Evolutionary conservation across 179 eudicot genomes (phyloP).

Genomic region (Amaranthus tricolor): DNA sequence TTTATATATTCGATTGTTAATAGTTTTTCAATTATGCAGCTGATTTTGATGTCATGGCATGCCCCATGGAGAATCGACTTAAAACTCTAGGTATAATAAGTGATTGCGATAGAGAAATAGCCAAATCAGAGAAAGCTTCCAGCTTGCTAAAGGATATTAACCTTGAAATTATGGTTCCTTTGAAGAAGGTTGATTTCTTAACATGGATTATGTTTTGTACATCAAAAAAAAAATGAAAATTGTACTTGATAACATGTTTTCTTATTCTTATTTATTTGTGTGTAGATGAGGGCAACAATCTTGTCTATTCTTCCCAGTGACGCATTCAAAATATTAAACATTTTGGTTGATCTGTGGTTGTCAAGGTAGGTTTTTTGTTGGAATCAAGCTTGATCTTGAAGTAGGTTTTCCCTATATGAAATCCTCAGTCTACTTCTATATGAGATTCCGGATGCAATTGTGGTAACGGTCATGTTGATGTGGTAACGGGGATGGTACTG

Average conservation of each 20-base stretch:
- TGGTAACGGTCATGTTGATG: too few relatives aligned
- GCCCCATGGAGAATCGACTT: slow-evolving; percentile 74
- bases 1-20: background rate
- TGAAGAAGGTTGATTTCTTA: slow-evolving; percentile 54
- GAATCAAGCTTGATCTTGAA: background rate
- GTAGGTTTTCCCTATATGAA: background rate
- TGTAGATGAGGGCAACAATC: slow-evolving; percentile 65
- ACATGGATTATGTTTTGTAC: slow-evolving; percentile 2
- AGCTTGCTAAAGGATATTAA: slow-evolving; percentile 46
- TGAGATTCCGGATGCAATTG: too few relatives aligned
- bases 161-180: slow-evolving; percentile 56
- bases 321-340: slow-evolving; percentile 51
- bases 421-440: background rate
- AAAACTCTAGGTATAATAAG: slow-evolving; percentile 63
- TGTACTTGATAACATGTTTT: background rate
- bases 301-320: slow-evolving; percentile 55
- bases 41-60: slow-evolving; percentile 31
- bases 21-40: slow-evolving; percentile 26
- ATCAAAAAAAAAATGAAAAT: background rate
- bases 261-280: slow-evolving; percentile 6
- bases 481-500: too few relatives aligned
- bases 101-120: slow-evolving; percentile 30
- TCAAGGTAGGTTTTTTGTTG: slow-evolving; percentile 50
- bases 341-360: slow-evolving; percentile 66
- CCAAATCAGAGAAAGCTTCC: slow-evolving; percentile 35